Evolutionary conservation across 2,329 filamentous ascomycete species (phyloP).

Genomic region (Helminthosporium solani): DNA sequence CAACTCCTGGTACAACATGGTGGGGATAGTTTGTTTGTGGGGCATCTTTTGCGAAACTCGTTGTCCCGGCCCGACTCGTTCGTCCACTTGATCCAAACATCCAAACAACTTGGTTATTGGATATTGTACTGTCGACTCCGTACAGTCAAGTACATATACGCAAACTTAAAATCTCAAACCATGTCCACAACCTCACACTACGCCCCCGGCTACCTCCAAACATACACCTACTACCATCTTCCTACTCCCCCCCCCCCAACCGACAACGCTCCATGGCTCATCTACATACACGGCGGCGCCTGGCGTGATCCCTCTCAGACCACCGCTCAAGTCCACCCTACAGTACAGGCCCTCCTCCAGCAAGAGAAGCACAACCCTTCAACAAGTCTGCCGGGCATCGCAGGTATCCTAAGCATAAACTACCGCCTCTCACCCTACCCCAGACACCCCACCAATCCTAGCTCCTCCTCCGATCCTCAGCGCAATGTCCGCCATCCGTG

Average conservation of each 20-base stretch:
- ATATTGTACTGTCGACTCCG: no score
- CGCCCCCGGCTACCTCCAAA: slow-evolving; percentile 39
- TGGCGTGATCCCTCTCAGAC: slow-evolving; percentile 51
- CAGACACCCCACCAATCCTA: slow-evolving; percentile 47
- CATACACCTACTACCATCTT: slow-evolving; percentile 47
- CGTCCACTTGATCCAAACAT: no score
- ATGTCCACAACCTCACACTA: background rate
- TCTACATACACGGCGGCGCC: slow-evolving; percentile 53
- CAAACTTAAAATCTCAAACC: background rate
- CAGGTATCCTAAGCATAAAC: slow-evolving; percentile 64
- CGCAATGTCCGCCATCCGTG: slow-evolving; percentile 59
- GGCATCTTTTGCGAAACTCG: no score
- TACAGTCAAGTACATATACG: background rate
- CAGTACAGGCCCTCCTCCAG: slow-evolving; percentile 37
- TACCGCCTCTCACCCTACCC: slow-evolving; percentile 62
- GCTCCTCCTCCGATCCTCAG: slow-evolving; percentile 48
- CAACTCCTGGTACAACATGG: no score
- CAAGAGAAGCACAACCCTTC: slow-evolving; percentile 16
- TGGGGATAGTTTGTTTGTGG: no score
- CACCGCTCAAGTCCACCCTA: slow-evolving; percentile 37
- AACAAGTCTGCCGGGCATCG: slow-evolving; percentile 41
- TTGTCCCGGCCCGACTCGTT: no score
- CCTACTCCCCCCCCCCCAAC: slow-evolving; percentile 15
- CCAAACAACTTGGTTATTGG: no score
- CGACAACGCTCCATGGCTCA: slow-evolving; percentile 32